Evolutionary conservation across 345 rosid genomes (phyloP).

Genomic region (Lagerstroemia speciosa): DNA sequence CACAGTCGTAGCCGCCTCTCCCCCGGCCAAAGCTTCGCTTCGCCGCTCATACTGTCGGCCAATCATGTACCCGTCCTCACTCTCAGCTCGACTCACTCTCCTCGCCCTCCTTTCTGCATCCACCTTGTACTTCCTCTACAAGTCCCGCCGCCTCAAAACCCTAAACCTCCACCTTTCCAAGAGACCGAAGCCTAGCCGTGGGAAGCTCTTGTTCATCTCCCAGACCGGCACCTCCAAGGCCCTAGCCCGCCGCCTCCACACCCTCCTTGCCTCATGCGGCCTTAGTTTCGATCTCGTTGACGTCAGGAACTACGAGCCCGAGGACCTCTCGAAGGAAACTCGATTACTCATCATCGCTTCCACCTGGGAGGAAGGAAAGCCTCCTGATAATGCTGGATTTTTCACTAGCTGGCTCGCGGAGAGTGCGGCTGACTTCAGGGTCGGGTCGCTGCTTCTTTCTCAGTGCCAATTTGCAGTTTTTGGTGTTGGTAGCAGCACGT

Average conservation of each 20-base stretch:
- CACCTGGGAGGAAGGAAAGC: slow-evolving; percentile 82
- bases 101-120: slow-evolving; percentile 74
- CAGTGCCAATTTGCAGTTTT: slow-evolving; percentile 70
- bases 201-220: slow-evolving; percentile 68
- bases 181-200: slow-evolving; percentile 20
- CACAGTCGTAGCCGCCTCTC: background rate
- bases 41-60: background rate
- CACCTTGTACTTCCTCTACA: slow-evolving; percentile 68
- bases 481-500: slow-evolving; percentile 74
- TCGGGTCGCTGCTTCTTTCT: slow-evolving; percentile 63
- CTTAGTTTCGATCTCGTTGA: slow-evolving; percentile 65
- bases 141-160: slow-evolving; percentile 61
- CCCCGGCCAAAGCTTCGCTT: background rate
- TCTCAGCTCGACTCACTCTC: slow-evolving; percentile 51
- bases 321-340: slow-evolving; percentile 66
- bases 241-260: slow-evolving; percentile 54
- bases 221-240: slow-evolving; percentile 73
- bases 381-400: slow-evolving; percentile 55
- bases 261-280: slow-evolving; percentile 26
- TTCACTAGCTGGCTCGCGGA: slow-evolving; percentile 69
- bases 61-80: slow-evolving; percentile 39
- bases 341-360: slow-evolving; percentile 65
- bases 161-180: slow-evolving; percentile 17
- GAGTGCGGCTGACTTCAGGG: slow-evolving; percentile 85
- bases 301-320: slow-evolving; percentile 75